Evolutionary conservation across 352 stramenopile genomes (phyloP).

Genomic region (Phytophthora litchii): DNA sequence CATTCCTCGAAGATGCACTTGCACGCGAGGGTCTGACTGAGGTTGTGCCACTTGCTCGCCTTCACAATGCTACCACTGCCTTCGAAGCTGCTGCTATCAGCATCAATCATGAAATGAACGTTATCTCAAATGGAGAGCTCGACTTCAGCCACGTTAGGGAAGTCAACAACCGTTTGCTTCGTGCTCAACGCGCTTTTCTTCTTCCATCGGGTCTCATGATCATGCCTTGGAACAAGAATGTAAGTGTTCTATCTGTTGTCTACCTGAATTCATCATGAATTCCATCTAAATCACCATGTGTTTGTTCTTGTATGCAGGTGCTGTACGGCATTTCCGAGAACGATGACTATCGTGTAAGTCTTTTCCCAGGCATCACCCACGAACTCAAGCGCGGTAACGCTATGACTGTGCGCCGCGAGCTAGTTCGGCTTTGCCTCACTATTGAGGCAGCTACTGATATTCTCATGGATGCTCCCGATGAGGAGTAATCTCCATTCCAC

Average conservation of each 20-base stretch:
- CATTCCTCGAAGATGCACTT: conserved; percentile 58
- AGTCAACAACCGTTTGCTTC: conserved; percentile 84
- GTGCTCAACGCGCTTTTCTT: conserved; percentile 83
- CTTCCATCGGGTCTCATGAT: conserved; percentile 64
- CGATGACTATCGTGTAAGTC: conserved; percentile 81
- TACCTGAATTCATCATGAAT: not conserved
- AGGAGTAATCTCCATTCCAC: conserved; percentile 28
- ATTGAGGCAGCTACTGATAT: conserved; percentile 82
- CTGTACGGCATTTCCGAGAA: conserved; percentile 86
- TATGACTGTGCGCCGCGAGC: conserved; percentile 77
- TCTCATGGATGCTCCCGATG: conserved; percentile 38
- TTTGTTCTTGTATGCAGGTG: conserved; percentile 36
- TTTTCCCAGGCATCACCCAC: conserved; percentile 77
- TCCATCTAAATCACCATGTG: conserved; percentile 15
- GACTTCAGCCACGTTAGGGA: conserved; percentile 83
- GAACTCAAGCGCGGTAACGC: conserved; percentile 71
- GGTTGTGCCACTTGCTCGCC: conserved; percentile 46
- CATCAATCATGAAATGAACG: conserved; percentile 58
- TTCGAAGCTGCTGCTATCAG: conserved; percentile 70
- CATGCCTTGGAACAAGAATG: conserved; percentile 86
- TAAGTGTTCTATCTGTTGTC: conserved; percentile 39
- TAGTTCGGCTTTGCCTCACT: conserved; percentile 78
- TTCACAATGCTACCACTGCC: conserved; percentile 59
- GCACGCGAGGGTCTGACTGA: conserved; percentile 34
- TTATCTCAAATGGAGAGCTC: conserved; percentile 65